Base-by-base conservation (phyloP, 768 basidiomycete species). In the Suillus tomentosus region DNA sequence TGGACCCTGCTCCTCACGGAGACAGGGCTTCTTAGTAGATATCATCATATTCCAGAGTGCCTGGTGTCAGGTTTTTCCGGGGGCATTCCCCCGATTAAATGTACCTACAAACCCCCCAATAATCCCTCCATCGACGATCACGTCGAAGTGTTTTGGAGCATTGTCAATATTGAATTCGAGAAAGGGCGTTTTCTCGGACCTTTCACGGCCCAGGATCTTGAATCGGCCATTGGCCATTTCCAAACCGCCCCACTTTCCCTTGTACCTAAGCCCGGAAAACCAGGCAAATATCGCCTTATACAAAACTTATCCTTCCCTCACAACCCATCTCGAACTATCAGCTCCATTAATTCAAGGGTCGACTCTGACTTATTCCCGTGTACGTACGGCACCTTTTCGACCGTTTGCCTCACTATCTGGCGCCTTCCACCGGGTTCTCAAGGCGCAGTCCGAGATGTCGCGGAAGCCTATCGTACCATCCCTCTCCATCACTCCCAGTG, bases 351-450 rank as follows among this genome's bases (percentile, higher is more conserved):
- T 15, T 45, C 43, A 2, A 19, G 43, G 3, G 9, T 83, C 37
- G 58, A 76, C 50, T 69, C 78, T 0, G 57, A 68, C 36, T 14
- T 62, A 14, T 74, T 75, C 60, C 82, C 81, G 0, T 83, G 80
- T 70, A 78, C 77, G 0, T 83, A 79, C 79, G 79, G 81, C 0
- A 81, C 80, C 0, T 83, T 84, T 59, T 40, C 66, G 0, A 70
- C 72, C 0, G 64, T 80, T 0, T 74, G 70, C 24, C 60, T 72
- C 24, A 58, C 76, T 22, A 71, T 81, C 1, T 69, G 54, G 1
- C 62, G 66, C 1, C 75, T 82, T 0, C 81, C 81, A 0, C 78
- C 74, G 10, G 77, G 76, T 0, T 77, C 78, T 0, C 75, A 82
- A 68, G 77, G 69, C 0, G 72, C 76, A 1, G 62, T 68, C 0